Conservation (phyloP, 2,329 filamentous ascomycete genomes). For the Cadophora luteo-olivacea region DNA sequence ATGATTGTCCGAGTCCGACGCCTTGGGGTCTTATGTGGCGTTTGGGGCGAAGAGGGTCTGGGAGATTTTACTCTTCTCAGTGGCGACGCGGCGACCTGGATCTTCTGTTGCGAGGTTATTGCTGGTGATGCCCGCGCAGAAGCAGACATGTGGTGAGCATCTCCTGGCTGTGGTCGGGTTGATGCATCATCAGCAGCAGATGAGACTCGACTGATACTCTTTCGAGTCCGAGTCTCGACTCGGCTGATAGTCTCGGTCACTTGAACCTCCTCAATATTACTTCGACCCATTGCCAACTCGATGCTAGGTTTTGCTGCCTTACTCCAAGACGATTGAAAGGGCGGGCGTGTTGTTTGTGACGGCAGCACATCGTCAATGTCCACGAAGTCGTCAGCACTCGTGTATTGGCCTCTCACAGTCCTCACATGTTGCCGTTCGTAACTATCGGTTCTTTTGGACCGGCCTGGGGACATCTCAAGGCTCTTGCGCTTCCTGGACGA, state of each 20-base stretch:
- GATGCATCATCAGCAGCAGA: conserved; percentile 26
- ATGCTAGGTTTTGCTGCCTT: conserved; percentile 28
- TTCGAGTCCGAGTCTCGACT: conserved; percentile 39
- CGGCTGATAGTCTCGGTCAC: conserved; percentile 40
- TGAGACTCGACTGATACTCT: conserved; percentile 37
- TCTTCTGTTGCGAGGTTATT: background rate
- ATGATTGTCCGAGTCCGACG: conserved; percentile 31
- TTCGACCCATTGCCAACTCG: conserved; percentile 23
- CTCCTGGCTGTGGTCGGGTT: conserved; percentile 11
- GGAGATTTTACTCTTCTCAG: conserved; percentile 23
- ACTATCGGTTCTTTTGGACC: conserved; percentile 23
- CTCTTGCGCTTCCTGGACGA: conserved; percentile 45
- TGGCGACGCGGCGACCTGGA: conserved; percentile 41
- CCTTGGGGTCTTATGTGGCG: conserved; percentile 31
- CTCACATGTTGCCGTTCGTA: conserved; percentile 22
- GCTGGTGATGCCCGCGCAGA: background rate
- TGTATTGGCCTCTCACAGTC: conserved; percentile 3
- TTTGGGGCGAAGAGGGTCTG: conserved; percentile 13
- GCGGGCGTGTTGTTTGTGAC: conserved; percentile 16
- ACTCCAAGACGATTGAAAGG: background rate
- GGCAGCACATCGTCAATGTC: conserved; percentile 42
- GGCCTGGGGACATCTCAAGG: conserved; percentile 38
- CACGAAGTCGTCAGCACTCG: conserved; percentile 39
- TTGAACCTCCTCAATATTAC: conserved; percentile 31
- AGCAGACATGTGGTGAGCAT: background rate